A percentile compares a stretch with the other conserved stretches of the same genome.
Evolutionary conservation across 2,329 filamentous ascomycete species (phyloP).

Genomic region (Trematosphaeria pertusa): DNA sequence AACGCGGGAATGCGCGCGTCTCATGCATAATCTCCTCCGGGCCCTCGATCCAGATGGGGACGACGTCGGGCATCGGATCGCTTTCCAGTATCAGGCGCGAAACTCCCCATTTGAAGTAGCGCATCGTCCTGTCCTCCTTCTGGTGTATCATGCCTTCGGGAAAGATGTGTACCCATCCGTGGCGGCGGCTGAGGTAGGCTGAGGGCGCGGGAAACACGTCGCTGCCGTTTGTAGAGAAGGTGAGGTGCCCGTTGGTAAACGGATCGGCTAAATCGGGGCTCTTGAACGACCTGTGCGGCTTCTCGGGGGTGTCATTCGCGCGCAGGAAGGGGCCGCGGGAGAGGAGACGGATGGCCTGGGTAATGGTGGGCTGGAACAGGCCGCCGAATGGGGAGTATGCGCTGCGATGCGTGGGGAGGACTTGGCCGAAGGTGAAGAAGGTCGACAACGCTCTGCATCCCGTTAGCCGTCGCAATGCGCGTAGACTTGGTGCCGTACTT

Average conservation of each 20-base stretch:
- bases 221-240: slow-evolving; percentile 69
- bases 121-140: slow-evolving; percentile 76
- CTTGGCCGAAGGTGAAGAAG: slow-evolving; percentile 91
- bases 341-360: slow-evolving; percentile 83
- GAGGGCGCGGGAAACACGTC: slow-evolving; percentile 76
- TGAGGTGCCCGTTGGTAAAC: slow-evolving; percentile 61
- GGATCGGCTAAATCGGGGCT: slow-evolving; percentile 57
- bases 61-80: slow-evolving; percentile 83
- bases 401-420: slow-evolving; percentile 84
- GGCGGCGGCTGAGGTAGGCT: slow-evolving; percentile 70
- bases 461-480: slow-evolving; percentile 19
- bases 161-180: slow-evolving; percentile 93
- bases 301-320: slow-evolving; percentile 32
- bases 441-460: slow-evolving; percentile 66
- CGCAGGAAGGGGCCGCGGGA: slow-evolving; percentile 63
- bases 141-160: slow-evolving; percentile 96
- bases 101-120: slow-evolving; percentile 98
- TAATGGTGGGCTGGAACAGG: slow-evolving; percentile 87
- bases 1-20: slow-evolving; percentile 77
- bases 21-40: slow-evolving; percentile 90
- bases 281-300: slow-evolving; percentile 28
- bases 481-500: slow-evolving; percentile 61
- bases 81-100: slow-evolving; percentile 90
- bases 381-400: slow-evolving; percentile 82
- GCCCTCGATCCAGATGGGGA: slow-evolving; percentile 95